Base-by-base conservation (phyloP, 192 early-diverging fungal genomes). In the Coemansia sp. region DNA sequence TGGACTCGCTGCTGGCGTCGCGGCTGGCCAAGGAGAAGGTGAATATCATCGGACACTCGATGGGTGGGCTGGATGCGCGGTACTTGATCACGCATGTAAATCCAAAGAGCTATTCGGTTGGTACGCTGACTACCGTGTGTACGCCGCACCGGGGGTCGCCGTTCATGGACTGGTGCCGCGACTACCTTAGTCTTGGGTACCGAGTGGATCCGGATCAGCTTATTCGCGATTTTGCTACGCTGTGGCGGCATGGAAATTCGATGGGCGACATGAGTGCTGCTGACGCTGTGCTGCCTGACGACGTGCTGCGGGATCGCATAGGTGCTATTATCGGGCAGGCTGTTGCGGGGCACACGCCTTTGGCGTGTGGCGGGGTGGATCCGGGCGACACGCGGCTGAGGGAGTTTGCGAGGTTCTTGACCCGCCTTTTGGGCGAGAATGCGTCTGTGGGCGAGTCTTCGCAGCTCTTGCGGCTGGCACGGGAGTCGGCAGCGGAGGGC, bases 101-200 rank as follows among this genome's bases (percentile, higher is more conserved):
- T 3, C 82, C 88, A 35, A 84, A 85, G 65, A 69, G 84, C n/a
- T 95, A 91, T 67, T 59, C 76, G 15, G 88, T 95, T 6, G 84
- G 84, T 16, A 93, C 95, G 6, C 76, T 98, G 39, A 95, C 96
- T 1, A 98, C 95, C 0, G 85, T 98, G 45, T 92, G 92, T 10
- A 98, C 96, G 6, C 96, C 96, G 39, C 96, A 98, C 73, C 90
- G 93, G 41, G 96, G 96, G 20, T 89, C 87, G 43, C 87, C 91
- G 11, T 90, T 98, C 74, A 98, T 96, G 95, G 94, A 96, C 83
- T 96, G 91, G 90, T 93, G 89, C 59, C 86, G 91, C 15, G 93
- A 96, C 72, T 85, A 90, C 49, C 78, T 96, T 59, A 92, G 93
- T 12, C 86, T 98, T 0, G 94, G 93, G 2, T 78, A 88, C 60